Evolutionary conservation across 768 basidiomycete species (phyloP).

Genomic region (Scleroderma citrinum): DNA sequence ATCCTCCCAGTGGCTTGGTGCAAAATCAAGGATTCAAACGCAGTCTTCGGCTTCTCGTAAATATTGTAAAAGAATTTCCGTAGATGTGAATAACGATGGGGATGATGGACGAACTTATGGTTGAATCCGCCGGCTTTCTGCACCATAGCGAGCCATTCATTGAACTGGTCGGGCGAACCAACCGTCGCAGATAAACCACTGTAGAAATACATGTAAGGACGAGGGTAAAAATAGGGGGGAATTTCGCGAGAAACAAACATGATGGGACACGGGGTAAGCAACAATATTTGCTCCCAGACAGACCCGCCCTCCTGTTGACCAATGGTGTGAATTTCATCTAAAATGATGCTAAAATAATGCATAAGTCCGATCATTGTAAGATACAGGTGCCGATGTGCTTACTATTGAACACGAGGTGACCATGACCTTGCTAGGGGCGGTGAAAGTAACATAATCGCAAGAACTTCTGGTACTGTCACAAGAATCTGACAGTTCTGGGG

Average conservation of each 20-base stretch:
- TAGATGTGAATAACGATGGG: conserved; percentile 67
- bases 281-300: conserved; percentile 71
- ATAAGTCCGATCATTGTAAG: not conserved
- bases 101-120: conserved; percentile 56
- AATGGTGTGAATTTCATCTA: conserved; percentile 55
- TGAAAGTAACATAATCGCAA: conserved; percentile 64
- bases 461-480: conserved; percentile 67
- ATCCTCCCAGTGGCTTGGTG: conserved; percentile 36
- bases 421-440: conserved; percentile 56
- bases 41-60: conserved; percentile 7
- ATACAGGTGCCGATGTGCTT: not conserved
- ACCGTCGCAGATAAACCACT: conserved; percentile 72
- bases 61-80: conserved; percentile 58
- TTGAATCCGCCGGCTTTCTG: conserved; percentile 54
- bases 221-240: not conserved
- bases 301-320: conserved; percentile 65
- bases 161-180: conserved; percentile 59
- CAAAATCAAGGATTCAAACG: conserved; percentile 33
- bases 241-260: conserved; percentile 42
- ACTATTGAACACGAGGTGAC: conserved; percentile 61
- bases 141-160: conserved; percentile 56
- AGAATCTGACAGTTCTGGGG: conserved; percentile 66
- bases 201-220: not conserved
- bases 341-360: conserved; percentile 43
- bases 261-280: conserved; percentile 65